A percentile compares a stretch with the other conserved stretches of the same genome.
Evolutionary conservation across 306 rosid genomes (phyloP).

Genomic region (Cucurbita ficifolia): DNA sequence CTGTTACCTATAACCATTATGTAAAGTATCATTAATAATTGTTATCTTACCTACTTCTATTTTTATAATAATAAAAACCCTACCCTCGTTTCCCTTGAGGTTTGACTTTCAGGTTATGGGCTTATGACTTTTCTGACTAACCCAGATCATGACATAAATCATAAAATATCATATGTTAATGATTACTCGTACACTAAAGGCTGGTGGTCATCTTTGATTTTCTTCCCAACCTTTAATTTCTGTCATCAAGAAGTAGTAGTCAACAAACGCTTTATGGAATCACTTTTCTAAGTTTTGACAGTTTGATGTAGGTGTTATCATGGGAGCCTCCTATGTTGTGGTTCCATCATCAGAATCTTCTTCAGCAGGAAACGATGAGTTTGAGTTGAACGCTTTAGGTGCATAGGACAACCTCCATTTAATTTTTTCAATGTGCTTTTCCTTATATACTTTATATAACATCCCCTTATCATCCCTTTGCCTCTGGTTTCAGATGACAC

Average conservation of each 20-base stretch:
- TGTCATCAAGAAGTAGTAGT: not conserved
- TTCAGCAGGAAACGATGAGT: slow-evolving; percentile 32
- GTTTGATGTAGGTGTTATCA: slow-evolving; percentile 38
- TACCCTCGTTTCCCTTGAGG: not conserved
- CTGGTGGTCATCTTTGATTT: not conserved
- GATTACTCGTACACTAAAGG: not conserved
- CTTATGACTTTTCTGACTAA: not conserved
- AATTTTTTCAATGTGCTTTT: not conserved
- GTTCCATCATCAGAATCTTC: slow-evolving; percentile 40
- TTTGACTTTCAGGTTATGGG: not conserved
- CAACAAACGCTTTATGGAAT: not conserved
- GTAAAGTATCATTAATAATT: not conserved
- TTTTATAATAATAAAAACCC: not conserved
- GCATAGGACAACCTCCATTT: slow-evolving; percentile 16
- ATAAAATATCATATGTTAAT: not conserved
- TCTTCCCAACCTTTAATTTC: not conserved
- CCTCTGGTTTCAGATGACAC: not conserved
- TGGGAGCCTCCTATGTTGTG: slow-evolving; percentile 52
- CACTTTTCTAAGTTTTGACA: slow-evolving; percentile 3
- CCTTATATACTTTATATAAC: not conserved
- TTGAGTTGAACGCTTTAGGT: slow-evolving; percentile 50
- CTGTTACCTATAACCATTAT: not conserved
- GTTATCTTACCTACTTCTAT: not conserved
- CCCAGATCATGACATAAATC: not conserved
- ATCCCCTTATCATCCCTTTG: not conserved